Evolutionary conservation across 129 eudicot genomes (phyloP), one percentile per base, ranked within the genome.

Genomic region (Artemisia argyi): DNA sequence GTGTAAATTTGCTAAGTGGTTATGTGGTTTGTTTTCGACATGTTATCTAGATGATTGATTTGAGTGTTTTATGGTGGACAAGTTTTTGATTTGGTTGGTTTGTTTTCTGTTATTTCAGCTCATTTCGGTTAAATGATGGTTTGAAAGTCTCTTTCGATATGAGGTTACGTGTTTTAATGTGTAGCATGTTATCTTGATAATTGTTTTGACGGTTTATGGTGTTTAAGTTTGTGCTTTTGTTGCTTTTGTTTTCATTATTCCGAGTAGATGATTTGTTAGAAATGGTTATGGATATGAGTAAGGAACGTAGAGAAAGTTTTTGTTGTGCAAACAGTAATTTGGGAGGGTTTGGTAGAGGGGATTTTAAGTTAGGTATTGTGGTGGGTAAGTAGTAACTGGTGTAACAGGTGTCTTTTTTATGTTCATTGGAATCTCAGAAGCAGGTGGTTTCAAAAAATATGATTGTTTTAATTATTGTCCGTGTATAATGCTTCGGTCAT

Each of bases 391-490:
- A n/a, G 26, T 28, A 52, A n/a, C 12, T 8, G 30, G 30, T 26
- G 30, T 26, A 26, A 26, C 30, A 26, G 30, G 48, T 44, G 1
- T 6, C 15, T 26, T 51, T 35, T 57, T 71, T 44, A 20, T 57
- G 39, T 70, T 55, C 53, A 39, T 70, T 35, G 64, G 72, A 13
- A 49, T 5, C 26, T 16, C 52, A 54, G 28, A 70, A 70, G 53
- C 11, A 16, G 59, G 32, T 67, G 54, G 28, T 11, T 64, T 12
- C 1, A 1, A 14, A 13, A 26, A 66, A 15, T 59, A 24, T 15
- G 42, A 0, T 24, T 24, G 32, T 59, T 22, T 22, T 24, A 20
- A 11, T 59, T 2, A 4, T 1, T 28, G n/a, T 61, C 14, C 46
- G 35, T n/a, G 15, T 14, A 13, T 14, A 26, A 30, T 26, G 66